Conservation (phyloP, 2,329 filamentous ascomycete genomes). For the Helotiales sp. region DNA sequence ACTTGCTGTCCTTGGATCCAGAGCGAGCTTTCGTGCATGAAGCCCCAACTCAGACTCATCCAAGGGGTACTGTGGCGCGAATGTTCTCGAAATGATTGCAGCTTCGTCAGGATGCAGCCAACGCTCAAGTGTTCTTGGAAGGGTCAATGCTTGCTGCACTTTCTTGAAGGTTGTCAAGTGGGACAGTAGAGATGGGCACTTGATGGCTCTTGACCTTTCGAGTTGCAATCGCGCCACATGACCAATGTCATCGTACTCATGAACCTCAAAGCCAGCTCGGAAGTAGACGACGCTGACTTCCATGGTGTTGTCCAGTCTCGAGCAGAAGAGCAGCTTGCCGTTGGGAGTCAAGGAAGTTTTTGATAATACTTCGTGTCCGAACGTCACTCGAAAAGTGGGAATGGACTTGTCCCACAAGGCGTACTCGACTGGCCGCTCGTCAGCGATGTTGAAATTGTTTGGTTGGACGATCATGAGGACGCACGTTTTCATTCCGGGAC, state of each 20-base stretch:
- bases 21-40: conserved; percentile 30
- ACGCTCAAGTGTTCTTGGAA: conserved; percentile 34
- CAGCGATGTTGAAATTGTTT: conserved; percentile 45
- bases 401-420: conserved; percentile 36
- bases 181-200: conserved; percentile 43
- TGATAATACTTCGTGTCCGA: conserved; percentile 34
- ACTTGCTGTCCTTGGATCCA: conserved; percentile 23
- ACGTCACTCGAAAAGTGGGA: conserved; percentile 40
- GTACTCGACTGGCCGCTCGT: conserved; percentile 47
- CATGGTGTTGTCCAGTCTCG: conserved; percentile 20
- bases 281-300: conserved; percentile 46
- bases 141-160: conserved; percentile 42
- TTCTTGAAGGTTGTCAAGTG: conserved; percentile 45
- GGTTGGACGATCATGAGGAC: conserved; percentile 46
- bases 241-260: conserved; percentile 40
- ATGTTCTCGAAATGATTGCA: conserved; percentile 35
- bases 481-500: conserved; percentile 28
- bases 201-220: conserved; percentile 43
- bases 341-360: conserved; percentile 33
- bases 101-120: conserved; percentile 36
- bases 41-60: conserved; percentile 35
- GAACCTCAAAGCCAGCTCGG: conserved; percentile 42
- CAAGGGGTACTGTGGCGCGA: conserved; percentile 39
- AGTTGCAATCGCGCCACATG: conserved; percentile 36
- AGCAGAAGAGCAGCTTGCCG: conserved; percentile 37